These are phyloP conservation scores for Calonectria crousiana DNA, from an alignment of 2,329 filamentous ascomycete species.

Conservation along the genomic window DNA sequence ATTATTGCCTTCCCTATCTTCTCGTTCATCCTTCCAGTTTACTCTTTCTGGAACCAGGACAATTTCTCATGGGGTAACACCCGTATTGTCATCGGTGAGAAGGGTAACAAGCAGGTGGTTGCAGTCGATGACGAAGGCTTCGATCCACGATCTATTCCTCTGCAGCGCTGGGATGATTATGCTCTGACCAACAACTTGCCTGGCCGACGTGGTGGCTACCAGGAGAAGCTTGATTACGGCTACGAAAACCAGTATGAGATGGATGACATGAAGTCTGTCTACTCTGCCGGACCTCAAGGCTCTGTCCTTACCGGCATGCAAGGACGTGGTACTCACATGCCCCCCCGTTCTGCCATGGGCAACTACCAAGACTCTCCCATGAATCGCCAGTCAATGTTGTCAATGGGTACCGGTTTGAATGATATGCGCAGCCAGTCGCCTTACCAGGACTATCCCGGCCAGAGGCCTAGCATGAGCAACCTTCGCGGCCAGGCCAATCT, in stretches of 20 bases:
- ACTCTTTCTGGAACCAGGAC: slow-evolving; percentile 99
- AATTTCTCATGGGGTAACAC: slow-evolving; percentile 99
- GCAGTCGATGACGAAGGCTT: slow-evolving; percentile 88
- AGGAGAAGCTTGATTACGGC: slow-evolving; percentile 72
- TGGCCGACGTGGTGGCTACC: slow-evolving; percentile 81
- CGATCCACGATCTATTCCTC: slow-evolving; percentile 90
- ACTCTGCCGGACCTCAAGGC: slow-evolving; percentile 90
- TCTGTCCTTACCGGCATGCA: slow-evolving; percentile 90
- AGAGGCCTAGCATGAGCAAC: slow-evolving; percentile 73
- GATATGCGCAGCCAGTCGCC: slow-evolving; percentile 67
- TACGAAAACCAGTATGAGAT: slow-evolving; percentile 91
- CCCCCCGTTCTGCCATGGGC: slow-evolving; percentile 75
- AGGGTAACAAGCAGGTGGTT: slow-evolving; percentile 90
- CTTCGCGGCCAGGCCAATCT: slow-evolving; percentile 62
- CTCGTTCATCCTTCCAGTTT: slow-evolving; percentile 89
- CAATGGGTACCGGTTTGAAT: slow-evolving; percentile 63
- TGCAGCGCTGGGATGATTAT: slow-evolving; percentile 98
- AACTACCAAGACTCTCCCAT: slow-evolving; percentile 63
- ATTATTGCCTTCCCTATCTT: slow-evolving; percentile 95
- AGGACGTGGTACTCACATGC: slow-evolving; percentile 80
- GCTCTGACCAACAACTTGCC: slow-evolving; percentile 88
- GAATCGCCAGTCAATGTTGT: slow-evolving; percentile 80
- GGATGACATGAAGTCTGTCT: slow-evolving; percentile 97
- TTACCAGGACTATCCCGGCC: slow-evolving; percentile 66
- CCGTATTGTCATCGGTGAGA: slow-evolving; percentile 95